phyloP scores from a whole-genome alignment of 2,329 filamentous ascomycete species.

The Daldinia sp. region DNA sequence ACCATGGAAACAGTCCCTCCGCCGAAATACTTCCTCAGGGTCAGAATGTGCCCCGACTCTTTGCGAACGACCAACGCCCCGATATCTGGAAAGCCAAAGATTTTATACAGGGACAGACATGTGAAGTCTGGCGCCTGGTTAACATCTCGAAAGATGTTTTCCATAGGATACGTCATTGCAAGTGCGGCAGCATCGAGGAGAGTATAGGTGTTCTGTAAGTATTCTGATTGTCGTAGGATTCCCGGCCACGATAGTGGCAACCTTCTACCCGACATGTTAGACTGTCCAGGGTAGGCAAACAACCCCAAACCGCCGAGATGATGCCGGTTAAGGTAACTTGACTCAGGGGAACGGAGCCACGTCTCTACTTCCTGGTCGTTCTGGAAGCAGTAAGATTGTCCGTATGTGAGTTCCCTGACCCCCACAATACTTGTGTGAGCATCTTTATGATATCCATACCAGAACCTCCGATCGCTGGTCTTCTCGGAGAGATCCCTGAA shows the following conservation, averaged over 20 bases:
- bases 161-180: slow-evolving; percentile 70
- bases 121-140: slow-evolving; percentile 70
- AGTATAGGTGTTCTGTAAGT: slow-evolving; percentile 60
- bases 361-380: slow-evolving; percentile 64
- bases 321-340: slow-evolving; percentile 44
- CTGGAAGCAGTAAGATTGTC: slow-evolving; percentile 68
- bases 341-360: slow-evolving; percentile 55
- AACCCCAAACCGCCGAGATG: slow-evolving; percentile 54
- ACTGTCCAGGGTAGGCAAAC: slow-evolving; percentile 77
- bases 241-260: slow-evolving; percentile 69
- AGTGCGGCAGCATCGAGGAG: slow-evolving; percentile 73
- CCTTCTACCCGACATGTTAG: slow-evolving; percentile 75
- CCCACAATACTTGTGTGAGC: slow-evolving; percentile 76
- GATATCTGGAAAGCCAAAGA: slow-evolving; percentile 75
- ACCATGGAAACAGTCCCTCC: slow-evolving; percentile 75
- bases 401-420: slow-evolving; percentile 71
- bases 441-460: slow-evolving; percentile 72
- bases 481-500: slow-evolving; percentile 66
- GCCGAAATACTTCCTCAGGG: slow-evolving; percentile 72
- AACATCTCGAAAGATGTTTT: slow-evolving; percentile 62
- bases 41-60: slow-evolving; percentile 66
- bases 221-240: slow-evolving; percentile 51
- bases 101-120: slow-evolving; percentile 73
- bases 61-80: slow-evolving; percentile 70
- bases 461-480: slow-evolving; percentile 60